A percentile compares a stretch with the other conserved stretches of the same genome.
Conservation (phyloP, 2,329 filamentous ascomycete genomes). For the Botryotinia calthae region DNA sequence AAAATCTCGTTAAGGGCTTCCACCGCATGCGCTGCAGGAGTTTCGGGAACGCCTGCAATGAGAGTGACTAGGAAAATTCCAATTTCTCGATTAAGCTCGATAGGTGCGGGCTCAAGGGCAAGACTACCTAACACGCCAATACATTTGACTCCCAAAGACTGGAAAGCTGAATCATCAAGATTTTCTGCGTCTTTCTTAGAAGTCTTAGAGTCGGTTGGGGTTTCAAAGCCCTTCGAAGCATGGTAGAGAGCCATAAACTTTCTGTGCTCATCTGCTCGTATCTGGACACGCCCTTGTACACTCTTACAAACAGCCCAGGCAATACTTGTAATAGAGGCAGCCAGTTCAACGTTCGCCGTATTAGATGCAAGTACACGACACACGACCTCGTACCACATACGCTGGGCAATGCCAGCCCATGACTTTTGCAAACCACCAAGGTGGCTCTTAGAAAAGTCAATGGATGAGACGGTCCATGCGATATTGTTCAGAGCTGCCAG, state of each 20-base stretch:
- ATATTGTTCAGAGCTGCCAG: conserved; percentile 65
- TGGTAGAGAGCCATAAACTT: conserved; percentile 66
- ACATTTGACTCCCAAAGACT: conserved; percentile 61
- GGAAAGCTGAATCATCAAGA: conserved; percentile 53
- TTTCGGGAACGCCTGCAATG: conserved; percentile 51
- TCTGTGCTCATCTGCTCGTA: conserved; percentile 54
- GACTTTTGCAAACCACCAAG: conserved; percentile 47
- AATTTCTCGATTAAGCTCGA: conserved; percentile 58
- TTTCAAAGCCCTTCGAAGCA: conserved; percentile 48
- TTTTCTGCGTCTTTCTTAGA: conserved; percentile 24
- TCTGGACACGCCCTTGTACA: conserved; percentile 49
- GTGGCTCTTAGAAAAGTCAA: conserved; percentile 58
- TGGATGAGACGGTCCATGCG: conserved; percentile 61
- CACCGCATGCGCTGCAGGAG: conserved; percentile 56
- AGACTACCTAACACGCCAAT: conserved; percentile 65
- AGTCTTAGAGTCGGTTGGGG: conserved; percentile 27
- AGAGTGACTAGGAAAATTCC: conserved; percentile 61
- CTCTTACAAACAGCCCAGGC: conserved; percentile 63
- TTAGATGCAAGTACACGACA: conserved; percentile 57
- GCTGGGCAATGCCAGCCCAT: conserved; percentile 54
- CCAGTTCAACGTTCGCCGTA: conserved; percentile 59
- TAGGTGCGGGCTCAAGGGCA: conserved; percentile 53
- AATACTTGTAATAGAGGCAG: conserved; percentile 61
- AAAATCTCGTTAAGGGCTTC: conserved; percentile 66
- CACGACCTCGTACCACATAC: conserved; percentile 58